Evolutionary conservation across 805 yeast genomes (phyloP), one percentile per base, ranked within the genome.

Genomic region (Starmera dryadoides): DNA sequence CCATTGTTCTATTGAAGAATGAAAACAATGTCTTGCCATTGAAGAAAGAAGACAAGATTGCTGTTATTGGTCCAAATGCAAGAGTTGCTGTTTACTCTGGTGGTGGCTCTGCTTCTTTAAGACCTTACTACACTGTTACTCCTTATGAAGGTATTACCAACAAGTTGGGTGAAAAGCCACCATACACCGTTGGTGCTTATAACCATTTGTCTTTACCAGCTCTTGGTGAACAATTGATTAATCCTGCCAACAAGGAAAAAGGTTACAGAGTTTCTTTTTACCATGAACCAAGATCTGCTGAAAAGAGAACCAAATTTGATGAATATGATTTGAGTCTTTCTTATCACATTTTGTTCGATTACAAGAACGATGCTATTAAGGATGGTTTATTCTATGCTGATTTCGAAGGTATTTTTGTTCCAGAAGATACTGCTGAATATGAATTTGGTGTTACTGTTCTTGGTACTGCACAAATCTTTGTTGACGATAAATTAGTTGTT

Each of bases 21-120:
- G 77, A 77, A 21, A 50, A 58, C 34, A 42, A 48, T 23, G 37
- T 72, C 7, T 59, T 75, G 41, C 85, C 84, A 2, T 60, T 79
- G 39, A 51, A 59, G 33, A 68, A 63, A 45, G 42, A 50, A 8
- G 68, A 69, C 39, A 60, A 53, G 7, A 61, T 70, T 34, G 78
- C 78, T 2, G 69, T 79, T 20, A 73, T 79, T 50, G 85, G 85
- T 6, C 81, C 81, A 23, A 75, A 73, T 46, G 81, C 77, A 28
- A 74, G 70, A 48, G 30, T 37, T 23, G 60, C 76, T 14, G 69
- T 71, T 34, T 69, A 64, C 42, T 68, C 75, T 25, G 82, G 84
- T 44, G 84, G 84, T 45, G 84, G 84, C 10, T 75, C 81, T 18
- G 81, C 82, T 36, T 64, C 78, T 9, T 56, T 74, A 50, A 53